Percentiles rank a stretch among this genome's conserved stretches.
phyloP scores from a whole-genome alignment of 441 rosid species.

The Lepidium campestre region DNA sequence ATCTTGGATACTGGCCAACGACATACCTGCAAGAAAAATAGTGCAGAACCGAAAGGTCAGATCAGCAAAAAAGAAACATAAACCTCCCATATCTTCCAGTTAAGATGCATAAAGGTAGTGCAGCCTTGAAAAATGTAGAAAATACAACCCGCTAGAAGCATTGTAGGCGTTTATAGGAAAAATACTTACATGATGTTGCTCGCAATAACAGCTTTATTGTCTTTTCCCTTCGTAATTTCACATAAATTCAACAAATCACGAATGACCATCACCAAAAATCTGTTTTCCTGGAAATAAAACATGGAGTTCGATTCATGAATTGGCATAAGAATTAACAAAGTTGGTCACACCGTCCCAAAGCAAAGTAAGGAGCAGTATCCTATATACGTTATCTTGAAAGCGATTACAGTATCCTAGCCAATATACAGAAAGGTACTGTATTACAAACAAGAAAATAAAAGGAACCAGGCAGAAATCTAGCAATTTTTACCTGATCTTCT shows the following conservation, averaged over 20 bases:
- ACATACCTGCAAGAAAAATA: constrained; percentile 71
- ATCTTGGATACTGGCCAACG: constrained; percentile 99
- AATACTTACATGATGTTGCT: constrained; percentile 96
- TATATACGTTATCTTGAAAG: neutral
- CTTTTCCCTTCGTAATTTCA: constrained; percentile 98
- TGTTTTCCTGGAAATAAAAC: constrained; percentile 71
- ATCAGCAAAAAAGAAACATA: neutral
- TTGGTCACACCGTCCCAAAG: constrained; percentile 1
- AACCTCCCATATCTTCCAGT: neutral
- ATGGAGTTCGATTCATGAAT: neutral
- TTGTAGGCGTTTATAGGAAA: neutral
- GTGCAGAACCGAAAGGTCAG: constrained; percentile 1
- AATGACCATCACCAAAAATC: constrained; percentile 98
- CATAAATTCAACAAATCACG: constrained; percentile 96
- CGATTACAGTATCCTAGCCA: neutral
- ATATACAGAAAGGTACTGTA: neutral
- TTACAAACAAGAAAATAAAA: constrained; percentile 1
- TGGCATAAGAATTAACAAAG: constrained; percentile 6
- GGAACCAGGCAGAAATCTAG: neutral
- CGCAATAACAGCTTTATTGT: constrained; percentile 98
- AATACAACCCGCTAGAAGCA: neutral
- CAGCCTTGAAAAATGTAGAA: neutral
- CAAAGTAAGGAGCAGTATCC: neutral
- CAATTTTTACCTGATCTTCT: constrained; percentile 83
- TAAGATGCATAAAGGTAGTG: neutral